Evolutionary conservation across 495 filamentous ascomycete species (phyloP), one percentile per base, ranked within the genome.

Genomic region (Letharia columbiana): DNA sequence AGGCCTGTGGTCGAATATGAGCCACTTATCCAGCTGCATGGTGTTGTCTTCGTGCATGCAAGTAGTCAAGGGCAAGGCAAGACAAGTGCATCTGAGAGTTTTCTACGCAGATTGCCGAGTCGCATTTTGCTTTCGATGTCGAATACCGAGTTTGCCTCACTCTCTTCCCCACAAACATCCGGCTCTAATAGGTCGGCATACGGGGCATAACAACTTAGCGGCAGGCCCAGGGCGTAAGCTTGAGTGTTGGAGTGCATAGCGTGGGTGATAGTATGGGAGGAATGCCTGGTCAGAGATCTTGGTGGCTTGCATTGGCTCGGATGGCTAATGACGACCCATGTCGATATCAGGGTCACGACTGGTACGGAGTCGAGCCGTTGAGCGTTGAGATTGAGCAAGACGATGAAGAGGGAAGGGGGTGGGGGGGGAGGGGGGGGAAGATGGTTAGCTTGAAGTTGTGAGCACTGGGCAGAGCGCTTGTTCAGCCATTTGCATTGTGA

Each of bases 231-330:
- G 33, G 31, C 8, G 7, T 37, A 20, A 37, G 54, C 31, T 52
- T 52, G n/a, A 28, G 15, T 58, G 39, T 23, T 40, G 8, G 41
- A 44, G 39, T 44, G 44, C 59, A 62, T 66, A 33, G n/a, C 45
- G 49, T 58, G 58, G 64, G 64, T 60, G 60, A 37, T 66, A 54
- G 33, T 47, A 56, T 39, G 59, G 40, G 37, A 54, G 45, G 44
- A 57, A 66, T 66, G 64, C 59, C 64, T 61, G 64, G 64, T 62
- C 62, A 62, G n/a, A 60, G 44, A 42, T 50, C 47, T 44, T 35
- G 35, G 64, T 66, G 64, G 64, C 64, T 66, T 66, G 64, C 64
- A 66, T 66, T 66, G 64, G 64, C 35, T 54, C 41, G 63, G 39
- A 35, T 60, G 54, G 44, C 45, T 58, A 65, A 45, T 17, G 28